Conservation (phyloP, 371 early-diverging fungal genomes). For the Fennellomyces sp. region DNA sequence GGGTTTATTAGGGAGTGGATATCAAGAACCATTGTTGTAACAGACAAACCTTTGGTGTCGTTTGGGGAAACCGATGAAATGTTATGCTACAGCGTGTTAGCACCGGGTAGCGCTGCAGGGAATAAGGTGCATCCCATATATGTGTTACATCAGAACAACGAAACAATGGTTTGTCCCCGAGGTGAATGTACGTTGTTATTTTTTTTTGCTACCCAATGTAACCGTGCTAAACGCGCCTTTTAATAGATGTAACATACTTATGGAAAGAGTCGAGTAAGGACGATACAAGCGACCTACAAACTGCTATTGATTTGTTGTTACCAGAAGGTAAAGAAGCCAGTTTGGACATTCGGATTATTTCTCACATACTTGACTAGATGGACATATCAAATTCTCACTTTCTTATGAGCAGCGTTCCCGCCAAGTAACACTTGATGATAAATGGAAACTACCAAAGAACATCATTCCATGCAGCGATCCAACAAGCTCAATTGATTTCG, state of each 20-base stretch:
- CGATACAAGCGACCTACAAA: slow-evolving; percentile 27
- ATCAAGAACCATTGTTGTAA: slow-evolving; percentile 55
- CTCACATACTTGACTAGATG: slow-evolving; percentile 15
- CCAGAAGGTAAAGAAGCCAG: slow-evolving; percentile 11
- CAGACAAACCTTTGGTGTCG: slow-evolving; percentile 40
- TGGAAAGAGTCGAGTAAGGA: slow-evolving; percentile 28
- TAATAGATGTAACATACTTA: slow-evolving; percentile 31
- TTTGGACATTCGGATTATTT: slow-evolving; percentile 18
- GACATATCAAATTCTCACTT: slow-evolving; percentile 29
- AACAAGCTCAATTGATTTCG: slow-evolving; percentile 50
- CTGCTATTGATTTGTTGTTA: slow-evolving; percentile 28
- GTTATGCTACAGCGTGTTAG: slow-evolving; percentile 50
- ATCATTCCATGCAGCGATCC: slow-evolving; percentile 47
- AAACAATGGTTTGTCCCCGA: slow-evolving; percentile 66
- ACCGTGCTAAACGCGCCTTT: neutral
- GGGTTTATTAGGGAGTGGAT: slow-evolving; percentile 40
- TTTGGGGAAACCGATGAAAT: slow-evolving; percentile 27
- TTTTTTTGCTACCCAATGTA: too few relatives aligned
- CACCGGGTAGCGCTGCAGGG: slow-evolving; percentile 53
- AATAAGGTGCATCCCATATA: slow-evolving; percentile 50
- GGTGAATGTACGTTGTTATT: slow-evolving; percentile 57
- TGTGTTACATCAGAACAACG: slow-evolving; percentile 58
- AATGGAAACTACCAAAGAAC: slow-evolving; percentile 44
- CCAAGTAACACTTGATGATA: slow-evolving; percentile 23
- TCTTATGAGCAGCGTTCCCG: slow-evolving; percentile 52